Evolutionary conservation across 495 filamentous ascomycete genomes (phyloP), one percentile per base, ranked within the genome.

Genomic region (Xylaria bambusicola): DNA sequence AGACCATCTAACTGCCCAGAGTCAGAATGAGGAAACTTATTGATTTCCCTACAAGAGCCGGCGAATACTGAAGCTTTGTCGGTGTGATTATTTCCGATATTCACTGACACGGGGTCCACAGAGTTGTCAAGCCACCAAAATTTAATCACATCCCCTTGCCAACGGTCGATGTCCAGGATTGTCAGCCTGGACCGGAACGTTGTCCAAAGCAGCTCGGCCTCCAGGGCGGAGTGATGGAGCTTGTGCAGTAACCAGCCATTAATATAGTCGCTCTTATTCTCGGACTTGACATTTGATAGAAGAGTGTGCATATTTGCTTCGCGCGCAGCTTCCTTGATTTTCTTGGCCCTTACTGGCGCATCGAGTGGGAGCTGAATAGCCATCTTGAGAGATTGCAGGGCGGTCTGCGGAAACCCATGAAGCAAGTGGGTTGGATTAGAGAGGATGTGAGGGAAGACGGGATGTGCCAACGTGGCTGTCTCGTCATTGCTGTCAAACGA

Each of bases 241-340:
- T 73, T 69, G 62, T 79, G 76, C 27, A 79, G 71, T 4, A 80
- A 63, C 78, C 78, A 80, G 47, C 72, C 69, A 58, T 79, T 79
- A 62, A 80, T 74, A 54, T 66, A 78, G 51, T 77, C 73, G 17
- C 51, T 67, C 57, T 71, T 78, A 56, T 68, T 68, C 7, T 66
- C 66, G 3, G 65, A 68, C 21, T 58, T 62, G 12, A 26, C 21
- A 15, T 45, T 62, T 17, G 41, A 47, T 17, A 66, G 56, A 21
- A 69, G 46, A 15, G 64, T 62, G 24, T 67, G 40, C 42, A 71
- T 71, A 44, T 63, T 63, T 13, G 63, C 66, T 38, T 69, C 68
- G 45, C 62, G 66, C 23, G 66, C 66, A 20, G 66, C 66, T 49
- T 65, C 62, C 6, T 62, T 59, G n/a, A 67, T 51, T 23, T 65